Conservation (phyloP, 2,329 filamentous ascomycete species). For the Leptographium flavum region DNA sequence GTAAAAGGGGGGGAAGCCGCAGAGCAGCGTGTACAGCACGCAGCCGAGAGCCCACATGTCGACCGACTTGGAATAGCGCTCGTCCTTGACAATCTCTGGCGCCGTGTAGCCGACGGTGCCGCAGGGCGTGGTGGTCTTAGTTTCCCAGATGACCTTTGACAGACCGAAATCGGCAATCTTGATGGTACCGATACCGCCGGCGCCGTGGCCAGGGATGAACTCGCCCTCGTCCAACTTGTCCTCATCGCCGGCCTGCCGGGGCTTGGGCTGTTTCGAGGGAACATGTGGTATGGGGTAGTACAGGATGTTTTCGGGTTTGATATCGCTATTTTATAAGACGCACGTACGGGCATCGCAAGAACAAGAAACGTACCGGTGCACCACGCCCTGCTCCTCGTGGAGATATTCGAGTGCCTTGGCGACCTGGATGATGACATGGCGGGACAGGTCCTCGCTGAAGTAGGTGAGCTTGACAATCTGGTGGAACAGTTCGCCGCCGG, state of each 20-base stretch:
- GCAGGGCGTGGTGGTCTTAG: conserved; percentile 97
- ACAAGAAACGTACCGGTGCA: conserved; percentile 65
- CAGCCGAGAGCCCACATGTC: conserved; percentile 99
- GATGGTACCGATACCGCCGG: conserved; percentile 84
- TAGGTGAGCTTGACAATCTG: conserved; percentile 97
- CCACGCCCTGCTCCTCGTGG: conserved; percentile 87
- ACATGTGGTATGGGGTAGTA: conserved; percentile 78
- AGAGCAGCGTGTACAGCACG: conserved; percentile 90
- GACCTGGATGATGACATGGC: conserved; percentile 90
- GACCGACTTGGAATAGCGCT: conserved; percentile 95
- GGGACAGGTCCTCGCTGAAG: conserved; percentile 88
- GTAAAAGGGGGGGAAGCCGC: conserved; percentile 96
- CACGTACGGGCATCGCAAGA: neutral
- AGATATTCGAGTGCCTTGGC: conserved; percentile 89
- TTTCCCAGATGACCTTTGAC: conserved; percentile 97
- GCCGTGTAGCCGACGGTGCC: conserved; percentile 97
- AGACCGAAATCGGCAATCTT: conserved; percentile 98
- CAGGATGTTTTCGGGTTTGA: conserved; percentile 94
- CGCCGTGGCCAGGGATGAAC: conserved; percentile 66
- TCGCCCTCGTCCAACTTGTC: conserved; percentile 96
- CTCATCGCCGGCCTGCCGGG: conserved; percentile 76
- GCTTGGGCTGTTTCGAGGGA: conserved; percentile 67
- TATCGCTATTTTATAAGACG: too few relatives aligned
- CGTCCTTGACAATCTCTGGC: conserved; percentile 97
- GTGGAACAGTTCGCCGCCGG: conserved; percentile 93